Percentiles rank a stretch among this genome's conserved stretches.
Conservation (phyloP, 2,329 filamentous ascomycete species). For the Macrophomina tecta region DNA sequence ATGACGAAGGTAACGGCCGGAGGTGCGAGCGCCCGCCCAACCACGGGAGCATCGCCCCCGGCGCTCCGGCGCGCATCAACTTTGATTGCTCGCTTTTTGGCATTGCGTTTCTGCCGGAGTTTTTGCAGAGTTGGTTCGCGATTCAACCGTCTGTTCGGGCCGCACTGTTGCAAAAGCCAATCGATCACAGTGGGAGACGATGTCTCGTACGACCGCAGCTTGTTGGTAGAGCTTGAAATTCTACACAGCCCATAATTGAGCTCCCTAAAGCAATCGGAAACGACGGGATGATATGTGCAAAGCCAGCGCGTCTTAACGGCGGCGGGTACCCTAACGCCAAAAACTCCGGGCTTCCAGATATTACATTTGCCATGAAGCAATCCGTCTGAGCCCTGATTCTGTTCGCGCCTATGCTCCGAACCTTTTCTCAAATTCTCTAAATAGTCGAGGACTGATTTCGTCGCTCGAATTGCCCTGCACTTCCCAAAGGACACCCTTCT, state of each 20-base stretch:
- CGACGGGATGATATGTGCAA: slow-evolving; percentile 3
- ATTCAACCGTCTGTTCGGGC: neutral
- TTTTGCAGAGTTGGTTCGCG: neutral
- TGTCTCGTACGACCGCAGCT: neutral
- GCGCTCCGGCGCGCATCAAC: neutral
- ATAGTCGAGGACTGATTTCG: slow-evolving; percentile 91
- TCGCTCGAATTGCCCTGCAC: slow-evolving; percentile 90
- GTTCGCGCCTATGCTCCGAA: slow-evolving; percentile 58
- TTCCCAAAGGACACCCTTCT: slow-evolving; percentile 82
- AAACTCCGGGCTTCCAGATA: slow-evolving; percentile 19
- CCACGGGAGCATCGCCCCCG: slow-evolving; percentile 1
- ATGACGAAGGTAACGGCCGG: slow-evolving; percentile 23
- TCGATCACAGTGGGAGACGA: neutral
- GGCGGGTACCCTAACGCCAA: slow-evolving; percentile 9
- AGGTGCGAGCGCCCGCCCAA: neutral
- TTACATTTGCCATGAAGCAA: slow-evolving; percentile 16
- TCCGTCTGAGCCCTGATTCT: neutral
- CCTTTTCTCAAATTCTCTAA: slow-evolving; percentile 77
- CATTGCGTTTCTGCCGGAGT: neutral
- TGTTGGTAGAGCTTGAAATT: neutral
- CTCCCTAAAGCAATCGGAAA: neutral
- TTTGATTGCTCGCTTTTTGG: neutral
- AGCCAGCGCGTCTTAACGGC: slow-evolving; percentile 19
- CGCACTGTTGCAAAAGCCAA: neutral
- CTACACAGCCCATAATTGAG: slow-evolving; percentile 11